Base-by-base conservation (phyloP, 139 green algal species). In the Penium margaritaceum region DNA sequence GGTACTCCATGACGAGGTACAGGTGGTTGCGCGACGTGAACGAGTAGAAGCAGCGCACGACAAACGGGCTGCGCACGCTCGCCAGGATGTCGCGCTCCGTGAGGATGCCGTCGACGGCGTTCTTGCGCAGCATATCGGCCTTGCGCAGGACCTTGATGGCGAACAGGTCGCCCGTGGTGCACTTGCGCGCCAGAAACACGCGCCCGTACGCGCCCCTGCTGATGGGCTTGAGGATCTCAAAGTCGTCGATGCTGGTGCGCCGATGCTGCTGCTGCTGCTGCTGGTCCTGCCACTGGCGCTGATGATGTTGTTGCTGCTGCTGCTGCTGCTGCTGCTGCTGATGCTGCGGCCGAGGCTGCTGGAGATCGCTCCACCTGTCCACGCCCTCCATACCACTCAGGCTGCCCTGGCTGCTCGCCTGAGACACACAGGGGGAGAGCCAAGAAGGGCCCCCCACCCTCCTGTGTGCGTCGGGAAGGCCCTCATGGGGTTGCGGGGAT, bases 1-100 rank as follows among this genome's bases (percentile, higher is more conserved):
- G 70, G 78, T 96, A 97, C 84, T 97, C 92, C 91, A 97, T 98
- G 21, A 98, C 93, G 37, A 98, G 89, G 84, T 96, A 97, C 63
- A 97, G 77, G 83, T 96, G 94, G 58, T 92, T 83, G 24, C 77
- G 75, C 9, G 70, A 88, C 36, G 90, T 94, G 85, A 97, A 97
- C n/a, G 76, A 87, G 85, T 95, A 96, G 77, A 89, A 95, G 74
- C 93, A 95, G 64, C 88, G 85, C 30, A 95, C 74, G n/a, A 80
- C 71, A 36, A 92, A 80, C 0, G 70, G 75, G 66, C 76, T 85
- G 35, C 61, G 38, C 17, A 70, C 51, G 14, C 34, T 86, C 19
- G 89, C 86, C 39, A 96, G 76, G 63, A 95, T 94, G 86, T 96
- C 92, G 61, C 90, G 85, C 86, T 97, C 92, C 61, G 91, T 92